Evolutionary conservation across 163 green algal species (phyloP), one percentile per base, ranked within the genome.

Genomic region (Scenedesmus sp.): DNA sequence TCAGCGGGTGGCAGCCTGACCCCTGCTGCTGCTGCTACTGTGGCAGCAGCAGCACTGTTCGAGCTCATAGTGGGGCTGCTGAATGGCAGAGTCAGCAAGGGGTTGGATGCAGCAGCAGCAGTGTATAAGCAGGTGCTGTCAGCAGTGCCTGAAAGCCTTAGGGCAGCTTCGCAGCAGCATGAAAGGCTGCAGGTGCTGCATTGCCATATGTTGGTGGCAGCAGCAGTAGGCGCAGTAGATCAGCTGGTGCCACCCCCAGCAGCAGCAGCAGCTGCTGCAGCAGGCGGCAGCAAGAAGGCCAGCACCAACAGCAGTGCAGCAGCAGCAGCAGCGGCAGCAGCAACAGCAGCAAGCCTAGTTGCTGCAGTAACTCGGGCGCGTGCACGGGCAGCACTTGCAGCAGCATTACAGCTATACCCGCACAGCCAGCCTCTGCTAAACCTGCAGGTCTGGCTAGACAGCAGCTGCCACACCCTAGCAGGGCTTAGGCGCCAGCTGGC

Each of bases 81-180:
- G 16, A 87, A n/a, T 10, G 76, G 20, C 6, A 23, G 60, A 10
- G 55, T 70, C 13, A 92, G 84, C 59, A 87, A 90, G 18, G 92
- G 94, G 1, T 46, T 94, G 3, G 74, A 70, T 57, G 92, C 92
- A 10, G 94, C 93, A 67, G 86, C 90, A 4, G 92, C 92, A 0
- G 86, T 94, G 8, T 91, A 92, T 60, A 94, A 94, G 90, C 93
- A 96, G 59, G 94, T 91, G 2, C n/a, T 86, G 54, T 83, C 82
- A 16, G 92, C 88, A 57, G 85, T 84, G 73, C 82, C 88, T 73
- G 82, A 91, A 34, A 59, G 85, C 1, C 82, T 94, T 23, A 88
- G 87, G 46, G 85, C 76, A 20, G 64, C 83, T 4, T 94, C 84
- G n/a, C 73, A 62, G 23, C 70, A 91, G n/a, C 88, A 94, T 15